Conservation (phyloP, 2,329 filamentous ascomycete genomes). For the Nigrospora sphaerica region DNA sequence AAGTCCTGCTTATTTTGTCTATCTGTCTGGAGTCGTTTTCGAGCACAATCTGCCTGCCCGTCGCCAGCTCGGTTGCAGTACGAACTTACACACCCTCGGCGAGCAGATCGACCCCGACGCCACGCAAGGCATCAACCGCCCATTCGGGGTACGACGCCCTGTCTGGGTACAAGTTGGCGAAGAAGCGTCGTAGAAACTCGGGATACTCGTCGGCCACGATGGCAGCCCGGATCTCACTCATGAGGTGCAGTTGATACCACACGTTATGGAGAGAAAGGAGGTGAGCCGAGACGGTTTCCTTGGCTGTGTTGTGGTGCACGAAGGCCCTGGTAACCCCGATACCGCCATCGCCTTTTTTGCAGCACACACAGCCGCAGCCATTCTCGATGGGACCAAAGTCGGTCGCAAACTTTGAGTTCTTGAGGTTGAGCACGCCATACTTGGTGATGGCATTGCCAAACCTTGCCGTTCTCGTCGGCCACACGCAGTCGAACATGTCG, state of each 20-base stretch:
- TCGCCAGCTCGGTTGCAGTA: too few relatives aligned
- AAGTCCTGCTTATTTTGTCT: too few relatives aligned
- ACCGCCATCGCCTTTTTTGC: conserved; percentile 59
- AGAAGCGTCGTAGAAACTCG: conserved; percentile 71
- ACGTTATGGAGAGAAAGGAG: conserved; percentile 92
- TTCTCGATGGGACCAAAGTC: conserved; percentile 83
- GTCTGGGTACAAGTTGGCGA: conserved; percentile 62
- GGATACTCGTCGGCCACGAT: conserved; percentile 80
- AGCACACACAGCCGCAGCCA: conserved; percentile 75
- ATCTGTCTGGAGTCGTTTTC: too few relatives aligned
- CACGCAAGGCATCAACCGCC: conserved; percentile 72
- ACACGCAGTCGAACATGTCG: conserved; percentile 99
- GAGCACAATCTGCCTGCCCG: too few relatives aligned
- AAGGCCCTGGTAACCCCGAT: conserved; percentile 82
- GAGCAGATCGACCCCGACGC: conserved; percentile 73
- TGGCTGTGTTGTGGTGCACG: conserved; percentile 83
- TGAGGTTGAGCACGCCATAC: conserved; percentile 75
- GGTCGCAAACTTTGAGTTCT: conserved; percentile 64
- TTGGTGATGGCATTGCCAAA: conserved; percentile 92
- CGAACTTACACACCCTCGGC: conserved; percentile 3
- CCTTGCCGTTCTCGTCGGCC: conserved; percentile 91
- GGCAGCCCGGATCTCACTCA: conserved; percentile 66
- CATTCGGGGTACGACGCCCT: conserved; percentile 67
- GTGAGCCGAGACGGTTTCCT: conserved; percentile 87
- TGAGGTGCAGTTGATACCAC: conserved; percentile 81